Conservation (phyloP, 2,329 filamentous ascomycete species). For the Verticillium klebahnii region DNA sequence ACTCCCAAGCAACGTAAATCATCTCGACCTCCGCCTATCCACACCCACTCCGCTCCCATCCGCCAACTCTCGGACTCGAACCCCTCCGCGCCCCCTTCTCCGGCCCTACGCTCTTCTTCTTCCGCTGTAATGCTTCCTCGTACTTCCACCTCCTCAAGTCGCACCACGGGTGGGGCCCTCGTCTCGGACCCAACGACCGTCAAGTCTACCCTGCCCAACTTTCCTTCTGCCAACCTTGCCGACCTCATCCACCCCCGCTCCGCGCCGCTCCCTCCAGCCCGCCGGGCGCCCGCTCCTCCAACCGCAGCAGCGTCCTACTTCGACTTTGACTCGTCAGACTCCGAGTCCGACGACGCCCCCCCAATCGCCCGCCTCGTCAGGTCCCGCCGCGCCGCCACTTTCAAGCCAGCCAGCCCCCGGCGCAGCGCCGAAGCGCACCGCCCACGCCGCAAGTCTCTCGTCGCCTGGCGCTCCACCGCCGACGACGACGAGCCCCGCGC, state of each 20-base stretch:
- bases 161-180: not conserved
- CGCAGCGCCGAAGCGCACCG: not conserved
- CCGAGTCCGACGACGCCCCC: constrained; percentile 8
- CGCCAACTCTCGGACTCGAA: not conserved
- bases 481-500: constrained; percentile 3
- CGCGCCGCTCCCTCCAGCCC: constrained; percentile 7
- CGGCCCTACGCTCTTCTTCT: constrained; percentile 6
- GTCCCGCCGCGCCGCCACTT: not conserved
- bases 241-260: constrained; percentile 11
- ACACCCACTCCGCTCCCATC: constrained; percentile 10
- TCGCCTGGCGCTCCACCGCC: not conserved
- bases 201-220: not conserved
- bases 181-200: not conserved
- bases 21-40: constrained; percentile 10
- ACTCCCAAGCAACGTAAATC: constrained; percentile 6
- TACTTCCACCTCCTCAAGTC: not conserved
- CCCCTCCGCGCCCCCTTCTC: constrained; percentile 5
- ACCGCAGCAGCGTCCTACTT: constrained; percentile 8
- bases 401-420: not conserved
- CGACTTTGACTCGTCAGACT: constrained; percentile 13
- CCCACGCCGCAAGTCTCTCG: not conserved
- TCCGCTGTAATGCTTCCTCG: not conserved
- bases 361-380: not conserved
- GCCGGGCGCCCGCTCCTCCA: not conserved
- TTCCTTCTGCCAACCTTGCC: constrained; percentile 5